Percentiles rank a stretch among this genome's conserved stretches.
phyloP scores from a whole-genome alignment of 2,329 filamentous ascomycete genomes.

The Aspergillus phoenicis region DNA sequence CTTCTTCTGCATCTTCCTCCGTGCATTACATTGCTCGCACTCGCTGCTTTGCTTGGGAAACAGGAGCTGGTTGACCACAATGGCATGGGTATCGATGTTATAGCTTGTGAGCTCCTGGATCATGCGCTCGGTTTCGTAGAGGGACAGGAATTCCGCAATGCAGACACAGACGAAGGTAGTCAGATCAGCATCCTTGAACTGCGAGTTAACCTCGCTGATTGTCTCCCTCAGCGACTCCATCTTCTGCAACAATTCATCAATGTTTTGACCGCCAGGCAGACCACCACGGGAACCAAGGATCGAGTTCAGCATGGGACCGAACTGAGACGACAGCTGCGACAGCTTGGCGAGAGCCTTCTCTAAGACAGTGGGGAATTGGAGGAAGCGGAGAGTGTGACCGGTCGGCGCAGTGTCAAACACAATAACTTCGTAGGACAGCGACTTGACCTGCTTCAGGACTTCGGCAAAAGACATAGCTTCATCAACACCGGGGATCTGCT shows the following conservation, averaged over 20 bases:
- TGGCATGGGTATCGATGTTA: slow-evolving; percentile 92
- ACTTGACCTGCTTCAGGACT: slow-evolving; percentile 98
- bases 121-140: slow-evolving; percentile 99
- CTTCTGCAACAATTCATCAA: slow-evolving; percentile 90
- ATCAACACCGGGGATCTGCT: slow-evolving; percentile 95
- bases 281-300: slow-evolving; percentile 77
- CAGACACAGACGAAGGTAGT: slow-evolving; percentile 98
- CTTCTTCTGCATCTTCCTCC: slow-evolving; percentile 98
- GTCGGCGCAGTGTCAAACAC: slow-evolving; percentile 99
- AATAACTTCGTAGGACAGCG: slow-evolving; percentile 96
- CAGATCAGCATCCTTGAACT: slow-evolving; percentile 95
- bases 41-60: slow-evolving; percentile 83
- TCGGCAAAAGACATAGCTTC: slow-evolving; percentile 99
- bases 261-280: slow-evolving; percentile 87
- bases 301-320: slow-evolving; percentile 92
- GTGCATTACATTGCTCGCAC: slow-evolving; percentile 93
- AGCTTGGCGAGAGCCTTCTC: slow-evolving; percentile 98
- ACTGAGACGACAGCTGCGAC: slow-evolving; percentile 89
- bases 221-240: slow-evolving; percentile 91
- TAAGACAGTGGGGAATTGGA: slow-evolving; percentile 96
- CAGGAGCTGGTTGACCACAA: slow-evolving; percentile 96
- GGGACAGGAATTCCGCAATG: slow-evolving; percentile 92
- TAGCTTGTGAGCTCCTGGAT: slow-evolving; percentile 95
- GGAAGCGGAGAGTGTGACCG: slow-evolving; percentile 95
- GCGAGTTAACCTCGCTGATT: slow-evolving; percentile 91